Evolutionary conservation across 2,329 filamentous ascomycete genomes (phyloP).

Genomic region (Paraphaeosphaeria sporulosa): DNA sequence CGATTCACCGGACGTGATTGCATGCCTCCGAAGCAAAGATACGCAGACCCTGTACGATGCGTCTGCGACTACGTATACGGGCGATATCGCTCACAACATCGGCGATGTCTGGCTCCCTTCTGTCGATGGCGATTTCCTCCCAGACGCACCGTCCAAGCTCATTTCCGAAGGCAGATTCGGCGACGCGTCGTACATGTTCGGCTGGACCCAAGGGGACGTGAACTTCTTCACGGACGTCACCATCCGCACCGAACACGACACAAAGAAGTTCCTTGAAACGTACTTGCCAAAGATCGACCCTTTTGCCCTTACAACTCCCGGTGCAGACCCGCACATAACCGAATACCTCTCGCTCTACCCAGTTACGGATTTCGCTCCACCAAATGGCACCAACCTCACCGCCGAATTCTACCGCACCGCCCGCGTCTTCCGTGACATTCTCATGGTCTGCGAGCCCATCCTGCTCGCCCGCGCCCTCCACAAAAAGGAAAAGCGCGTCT

Average conservation of each 20-base stretch:
- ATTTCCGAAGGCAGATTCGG: conserved; percentile 52
- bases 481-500: conserved; percentile 51
- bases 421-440: conserved; percentile 60
- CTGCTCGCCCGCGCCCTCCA: conserved; percentile 53
- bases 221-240: conserved; percentile 52
- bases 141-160: conserved; percentile 53
- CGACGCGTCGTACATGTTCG: conserved; percentile 52
- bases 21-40: conserved; percentile 56
- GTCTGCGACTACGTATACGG: conserved; percentile 52
- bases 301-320: conserved; percentile 30
- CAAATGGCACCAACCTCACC: conserved; percentile 50
- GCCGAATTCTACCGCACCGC: conserved; percentile 60
- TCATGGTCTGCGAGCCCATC: conserved; percentile 60
- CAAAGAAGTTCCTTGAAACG: conserved; percentile 48
- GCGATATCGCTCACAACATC: conserved; percentile 46
- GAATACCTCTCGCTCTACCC: conserved; percentile 43
- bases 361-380: conserved; percentile 53
- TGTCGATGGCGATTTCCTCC: conserved; percentile 61
- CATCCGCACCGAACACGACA: conserved; percentile 53
- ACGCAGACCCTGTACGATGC: conserved; percentile 55
- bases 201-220: conserved; percentile 57
- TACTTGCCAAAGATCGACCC: conserved; percentile 47
- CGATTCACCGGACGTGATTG: conserved; percentile 54
- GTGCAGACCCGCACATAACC: background rate
- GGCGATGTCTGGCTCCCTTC: conserved; percentile 62